Evolutionary conservation across 129 eudicot species (phyloP).

Genomic region (Pulicaria dysenterica): DNA sequence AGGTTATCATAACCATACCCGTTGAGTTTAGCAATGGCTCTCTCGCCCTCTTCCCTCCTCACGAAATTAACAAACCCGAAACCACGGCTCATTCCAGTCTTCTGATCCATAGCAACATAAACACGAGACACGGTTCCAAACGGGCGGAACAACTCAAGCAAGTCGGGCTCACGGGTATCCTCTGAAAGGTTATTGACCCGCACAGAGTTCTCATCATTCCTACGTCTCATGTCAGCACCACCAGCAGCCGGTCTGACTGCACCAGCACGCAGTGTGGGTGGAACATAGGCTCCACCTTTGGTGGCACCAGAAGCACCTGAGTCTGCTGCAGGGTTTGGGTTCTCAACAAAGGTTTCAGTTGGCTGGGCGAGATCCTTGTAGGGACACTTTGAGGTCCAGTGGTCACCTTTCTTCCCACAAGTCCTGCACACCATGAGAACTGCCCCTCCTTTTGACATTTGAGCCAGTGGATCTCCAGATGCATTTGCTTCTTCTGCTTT

Average conservation of each 20-base stretch:
- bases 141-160: constrained; percentile 27
- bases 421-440: constrained; percentile 26
- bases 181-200: constrained; percentile 27
- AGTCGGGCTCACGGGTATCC: constrained; percentile 29
- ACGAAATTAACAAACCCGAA: constrained; percentile 23
- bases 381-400: constrained; percentile 31
- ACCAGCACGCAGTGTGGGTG: constrained; percentile 30
- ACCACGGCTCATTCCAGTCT: constrained; percentile 28
- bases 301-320: constrained; percentile 11
- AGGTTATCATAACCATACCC: constrained; percentile 30
- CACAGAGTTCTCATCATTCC: constrained; percentile 23
- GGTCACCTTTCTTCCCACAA: constrained; percentile 30
- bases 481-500: constrained; percentile 21
- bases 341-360: constrained; percentile 23
- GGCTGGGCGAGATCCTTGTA: constrained; percentile 29
- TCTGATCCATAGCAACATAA: constrained; percentile 25
- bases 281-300: constrained; percentile 25
- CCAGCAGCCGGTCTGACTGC: constrained; percentile 17
- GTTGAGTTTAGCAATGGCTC: constrained; percentile 26
- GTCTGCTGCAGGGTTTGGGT: constrained; percentile 20
- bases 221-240: constrained; percentile 29
- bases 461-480: constrained; percentile 23
- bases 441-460: constrained; percentile 17
- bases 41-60: constrained; percentile 29
- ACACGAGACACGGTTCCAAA: constrained; percentile 21